phyloP scores from a whole-genome alignment of 768 basidiomycete species.

The Serendipita indica region DNA sequence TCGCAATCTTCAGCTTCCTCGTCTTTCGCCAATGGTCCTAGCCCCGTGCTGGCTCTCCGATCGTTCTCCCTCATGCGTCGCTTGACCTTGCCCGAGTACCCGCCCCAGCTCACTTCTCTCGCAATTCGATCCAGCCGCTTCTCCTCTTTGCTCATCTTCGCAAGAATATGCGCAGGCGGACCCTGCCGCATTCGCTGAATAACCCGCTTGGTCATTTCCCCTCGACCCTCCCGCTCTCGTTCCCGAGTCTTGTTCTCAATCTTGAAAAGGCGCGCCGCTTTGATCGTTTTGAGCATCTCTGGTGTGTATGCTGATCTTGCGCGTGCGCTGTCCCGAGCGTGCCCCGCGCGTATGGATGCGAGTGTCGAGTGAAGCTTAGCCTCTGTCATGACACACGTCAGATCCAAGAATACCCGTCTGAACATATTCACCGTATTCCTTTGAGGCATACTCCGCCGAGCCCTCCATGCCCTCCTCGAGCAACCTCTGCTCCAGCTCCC shows the following conservation, averaged over 20 bases:
- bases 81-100: slow-evolving; percentile 58
- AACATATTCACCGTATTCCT: neutral
- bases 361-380: neutral
- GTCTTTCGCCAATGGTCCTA: neutral
- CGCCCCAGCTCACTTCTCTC: slow-evolving; percentile 43
- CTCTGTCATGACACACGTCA: no score
- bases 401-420: no score
- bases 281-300: slow-evolving; percentile 34
- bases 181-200: slow-evolving; percentile 34
- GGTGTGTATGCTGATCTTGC: slow-evolving; percentile 30
- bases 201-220: slow-evolving; percentile 41
- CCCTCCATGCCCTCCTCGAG: neutral
- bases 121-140: slow-evolving; percentile 36
- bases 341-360: neutral
- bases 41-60: neutral
- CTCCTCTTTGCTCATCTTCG: slow-evolving; percentile 35
- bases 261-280: slow-evolving; percentile 44
- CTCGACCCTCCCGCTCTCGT: slow-evolving; percentile 42
- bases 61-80: slow-evolving; percentile 33
- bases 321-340: slow-evolving; percentile 33
- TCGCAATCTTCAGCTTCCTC: no score
- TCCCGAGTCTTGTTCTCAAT: slow-evolving; percentile 52
- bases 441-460: neutral
- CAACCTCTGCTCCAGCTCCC: slow-evolving; percentile 19
- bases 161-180: slow-evolving; percentile 48